phyloP scores from a whole-genome alignment of 495 filamentous ascomycete genomes.

The Podospora pseudocomata region DNA sequence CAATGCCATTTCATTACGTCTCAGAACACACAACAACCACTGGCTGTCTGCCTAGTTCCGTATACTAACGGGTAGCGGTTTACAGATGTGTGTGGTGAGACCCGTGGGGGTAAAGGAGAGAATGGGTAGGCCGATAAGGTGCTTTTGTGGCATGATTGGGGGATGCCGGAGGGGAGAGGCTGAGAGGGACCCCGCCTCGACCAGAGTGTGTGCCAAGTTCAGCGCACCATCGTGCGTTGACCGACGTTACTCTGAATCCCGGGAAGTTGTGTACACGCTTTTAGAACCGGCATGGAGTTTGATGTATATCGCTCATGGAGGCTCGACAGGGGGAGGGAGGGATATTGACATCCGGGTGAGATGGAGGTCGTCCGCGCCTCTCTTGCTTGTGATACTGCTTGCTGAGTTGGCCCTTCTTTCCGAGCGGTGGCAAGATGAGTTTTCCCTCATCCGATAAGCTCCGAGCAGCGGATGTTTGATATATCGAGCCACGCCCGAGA shows the following conservation, averaged over 20 bases:
- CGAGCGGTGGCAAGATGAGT: conserved; percentile 6
- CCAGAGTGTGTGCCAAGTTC: conserved; percentile 9
- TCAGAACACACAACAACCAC: conserved; percentile 11
- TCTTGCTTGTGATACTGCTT: not conserved
- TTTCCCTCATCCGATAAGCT: conserved; percentile 15
- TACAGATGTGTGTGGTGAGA: conserved; percentile 9
- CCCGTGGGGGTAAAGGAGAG: conserved; percentile 23
- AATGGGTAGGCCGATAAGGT: conserved; percentile 21
- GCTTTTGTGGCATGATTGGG: conserved; percentile 14
- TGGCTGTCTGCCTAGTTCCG: not conserved
- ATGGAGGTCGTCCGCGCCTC: not conserved
- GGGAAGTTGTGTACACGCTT: conserved; percentile 1
- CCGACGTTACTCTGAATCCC: conserved; percentile 9
- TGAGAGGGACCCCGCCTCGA: conserved; percentile 8
- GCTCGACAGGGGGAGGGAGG: not conserved
- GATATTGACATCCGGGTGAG: not conserved
- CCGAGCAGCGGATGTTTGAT: conserved; percentile 9
- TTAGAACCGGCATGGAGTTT: not conserved
- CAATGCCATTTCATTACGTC: conserved; percentile 21
- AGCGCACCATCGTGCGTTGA: conserved; percentile 4
- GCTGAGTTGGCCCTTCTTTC: not conserved
- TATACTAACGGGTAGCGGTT: not conserved
- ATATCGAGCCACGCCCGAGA: conserved; percentile 5
- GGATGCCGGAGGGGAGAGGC: conserved; percentile 10
- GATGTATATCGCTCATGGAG: conserved; percentile 6